Base-by-base conservation (phyloP, 2,329 filamentous ascomycete species). In the Alternaria burnsii region DNA sequence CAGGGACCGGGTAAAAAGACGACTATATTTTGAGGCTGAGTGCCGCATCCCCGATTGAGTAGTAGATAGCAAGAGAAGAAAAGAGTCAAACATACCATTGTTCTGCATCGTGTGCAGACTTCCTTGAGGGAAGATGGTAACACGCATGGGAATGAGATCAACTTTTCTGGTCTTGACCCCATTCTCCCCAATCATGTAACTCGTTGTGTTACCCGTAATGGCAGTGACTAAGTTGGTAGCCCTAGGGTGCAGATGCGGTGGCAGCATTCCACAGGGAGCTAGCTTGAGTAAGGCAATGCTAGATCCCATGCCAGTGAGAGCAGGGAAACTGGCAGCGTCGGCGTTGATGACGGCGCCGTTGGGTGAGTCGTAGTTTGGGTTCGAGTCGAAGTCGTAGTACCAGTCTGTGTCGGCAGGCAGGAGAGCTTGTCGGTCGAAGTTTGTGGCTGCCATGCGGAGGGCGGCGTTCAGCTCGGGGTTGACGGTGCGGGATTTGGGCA, bases 161-260 rank as follows among this genome's bases (percentile, higher is more conserved):
- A 79, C 76, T 32, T 66, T 76, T 4, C 85, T 76, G 1, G 79
- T 74, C 9, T 74, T 73, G 0, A 82, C 83, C 3, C 83, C 83
- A 58, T 86, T 86, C 71, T 86, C 84, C 54, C 81, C 76, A 43
- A 81, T 79, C 82, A 85, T 85, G 69, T 78, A 85, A 10, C 82
- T 85, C 42, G 80, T 81, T 6, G 81, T 85, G 40, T 79, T 82
- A n/a, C 83, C 84, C 18, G 74, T 71, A 20, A 84, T 73, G 0
- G 80, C 79, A 6, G 84, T 78, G 12, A 85, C 83, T 38, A 80
- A 78, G 62, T 86, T 86, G 22, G 79, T 77, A 3, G 82, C 84
- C 7, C 84, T 77, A 1, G 82, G 82, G 62, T 86, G 84, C 24
- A 80, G 76, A 66, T 85, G 84, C 5, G 82, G 81, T 14, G 83